These are phyloP conservation scores for Mrakia frigida DNA, from an alignment of 768 basidiomycete species.

Conservation along the genomic window DNA sequence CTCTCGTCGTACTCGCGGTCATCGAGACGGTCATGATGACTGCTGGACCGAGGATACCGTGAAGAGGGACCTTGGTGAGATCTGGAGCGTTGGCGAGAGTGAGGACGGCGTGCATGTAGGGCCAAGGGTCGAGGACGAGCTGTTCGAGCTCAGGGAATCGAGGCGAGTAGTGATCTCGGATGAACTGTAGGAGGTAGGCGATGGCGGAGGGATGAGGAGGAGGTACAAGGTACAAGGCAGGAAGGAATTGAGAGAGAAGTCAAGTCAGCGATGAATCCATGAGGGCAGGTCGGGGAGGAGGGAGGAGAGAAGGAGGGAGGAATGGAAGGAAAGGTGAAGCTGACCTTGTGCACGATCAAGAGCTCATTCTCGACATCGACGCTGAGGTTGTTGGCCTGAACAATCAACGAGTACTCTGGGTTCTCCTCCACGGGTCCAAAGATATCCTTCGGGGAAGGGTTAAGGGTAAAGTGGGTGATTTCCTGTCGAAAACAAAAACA, in stretches of 20 bases:
- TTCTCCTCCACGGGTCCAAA: conserved; percentile 68
- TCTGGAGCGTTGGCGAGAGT: conserved; percentile 82
- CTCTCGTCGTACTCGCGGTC: conserved; percentile 85
- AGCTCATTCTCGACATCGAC: conserved; percentile 99
- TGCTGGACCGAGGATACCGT: conserved; percentile 74
- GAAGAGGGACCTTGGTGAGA: conserved; percentile 75
- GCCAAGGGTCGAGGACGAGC: conserved; percentile 80
- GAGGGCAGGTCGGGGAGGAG: background rate
- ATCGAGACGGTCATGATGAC: conserved; percentile 94
- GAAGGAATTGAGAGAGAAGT: background rate
- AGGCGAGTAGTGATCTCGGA: conserved; percentile 90
- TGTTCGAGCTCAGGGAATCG: conserved; percentile 97
- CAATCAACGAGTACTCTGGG: conserved; percentile 93
- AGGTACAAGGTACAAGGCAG: background rate
- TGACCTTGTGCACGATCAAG: conserved; percentile 87
- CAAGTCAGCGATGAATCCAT: background rate
- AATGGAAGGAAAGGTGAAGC: conserved; percentile 26
- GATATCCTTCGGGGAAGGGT: conserved; percentile 66
- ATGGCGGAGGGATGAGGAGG: conserved; percentile 20
- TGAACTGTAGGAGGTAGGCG: conserved; percentile 61
- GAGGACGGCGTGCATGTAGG: conserved; percentile 88
- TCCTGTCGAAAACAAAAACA: conserved; percentile 53
- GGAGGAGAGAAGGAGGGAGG: background rate
- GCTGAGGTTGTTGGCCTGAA: conserved; percentile 93
- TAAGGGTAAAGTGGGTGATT: conserved; percentile 75